Conservation (phyloP, 805 yeast genomes). For the Pichia thaimueangensis region DNA sequence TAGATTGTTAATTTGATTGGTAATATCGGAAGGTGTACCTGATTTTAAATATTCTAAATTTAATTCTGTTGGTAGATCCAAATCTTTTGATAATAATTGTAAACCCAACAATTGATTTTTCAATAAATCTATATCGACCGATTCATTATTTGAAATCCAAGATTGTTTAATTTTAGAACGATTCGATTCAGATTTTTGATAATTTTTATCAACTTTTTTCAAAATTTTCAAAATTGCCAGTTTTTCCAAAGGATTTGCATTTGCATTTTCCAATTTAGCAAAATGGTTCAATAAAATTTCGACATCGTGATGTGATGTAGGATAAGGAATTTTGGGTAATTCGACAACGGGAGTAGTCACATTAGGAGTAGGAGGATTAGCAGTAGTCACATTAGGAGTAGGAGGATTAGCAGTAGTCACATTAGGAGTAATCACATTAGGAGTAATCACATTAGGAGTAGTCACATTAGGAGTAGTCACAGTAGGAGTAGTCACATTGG, state of each 20-base stretch:
- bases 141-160: conserved; percentile 22
- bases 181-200: conserved; percentile 27
- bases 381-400: background rate
- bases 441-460: background rate
- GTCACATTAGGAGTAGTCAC: background rate
- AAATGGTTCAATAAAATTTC: conserved; percentile 6
- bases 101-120: conserved; percentile 56
- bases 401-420: background rate
- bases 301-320: background rate
- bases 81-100: conserved; percentile 57
- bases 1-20: conserved; percentile 1
- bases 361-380: background rate
- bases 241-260: conserved; percentile 28
- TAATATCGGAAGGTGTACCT: background rate
- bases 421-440: background rate
- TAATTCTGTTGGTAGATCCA: conserved; percentile 53
- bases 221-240: conserved; percentile 37
- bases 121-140: conserved; percentile 41
- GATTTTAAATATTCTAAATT: conserved; percentile 33
- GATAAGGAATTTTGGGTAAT: conserved; percentile 6
- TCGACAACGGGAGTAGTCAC: background rate
- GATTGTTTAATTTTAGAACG: conserved; percentile 24
- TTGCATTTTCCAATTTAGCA: conserved; percentile 2
- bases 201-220: conserved; percentile 35
- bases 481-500: background rate